Evolutionary conservation across 2,329 filamentous ascomycete species (phyloP), one percentile per base, ranked within the genome.

Genomic region (Hypoxylon sp.): DNA sequence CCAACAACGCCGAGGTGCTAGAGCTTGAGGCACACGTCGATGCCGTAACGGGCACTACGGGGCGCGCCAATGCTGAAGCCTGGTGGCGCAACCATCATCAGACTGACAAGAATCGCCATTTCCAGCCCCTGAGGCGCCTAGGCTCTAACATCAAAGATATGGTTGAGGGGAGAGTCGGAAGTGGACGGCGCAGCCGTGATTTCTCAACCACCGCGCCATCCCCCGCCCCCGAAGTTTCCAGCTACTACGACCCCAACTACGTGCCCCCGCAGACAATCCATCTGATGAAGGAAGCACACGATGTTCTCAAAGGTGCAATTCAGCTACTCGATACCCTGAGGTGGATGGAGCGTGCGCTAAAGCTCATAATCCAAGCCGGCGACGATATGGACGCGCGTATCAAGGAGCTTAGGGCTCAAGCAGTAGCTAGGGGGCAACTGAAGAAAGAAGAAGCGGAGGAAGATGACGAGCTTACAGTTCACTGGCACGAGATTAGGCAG

Each of bases 401-500:
- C 60, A 75, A 68, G 53, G 75, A 75, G 8, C 53, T 74, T 10
- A 73, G 67, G 5, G 53, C 63, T 5, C 61, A 74, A 31, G 51
- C 53, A 3, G 44, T 64, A 3, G 66, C 47, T 1, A 71, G 67
- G 22, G 65, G 63, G 14, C 63, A 71, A 8, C 33, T 42, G 3
- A 62, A 66, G 10, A 52, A 60, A 10, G 60, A 62, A 0, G 72
- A 74, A 1, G 70, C 70, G 17, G 80, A 73, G 1, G 67, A 71
- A 1, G 37, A 63, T 2, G 73, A 75, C 50, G 80, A 77, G 14
- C 71, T 83, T 11, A 77, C 77, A 0, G 71, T 73, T 1, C 81
- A 84, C 63, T 84, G 83, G 82, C 81, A 84, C 37, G 83, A 84
- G 68, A 84, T 84, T 13, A 70, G 81, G 1, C 82, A 84, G 72